Conservation (phyloP, 2,329 filamentous ascomycete genomes). For the Didymella keratinophila region DNA sequence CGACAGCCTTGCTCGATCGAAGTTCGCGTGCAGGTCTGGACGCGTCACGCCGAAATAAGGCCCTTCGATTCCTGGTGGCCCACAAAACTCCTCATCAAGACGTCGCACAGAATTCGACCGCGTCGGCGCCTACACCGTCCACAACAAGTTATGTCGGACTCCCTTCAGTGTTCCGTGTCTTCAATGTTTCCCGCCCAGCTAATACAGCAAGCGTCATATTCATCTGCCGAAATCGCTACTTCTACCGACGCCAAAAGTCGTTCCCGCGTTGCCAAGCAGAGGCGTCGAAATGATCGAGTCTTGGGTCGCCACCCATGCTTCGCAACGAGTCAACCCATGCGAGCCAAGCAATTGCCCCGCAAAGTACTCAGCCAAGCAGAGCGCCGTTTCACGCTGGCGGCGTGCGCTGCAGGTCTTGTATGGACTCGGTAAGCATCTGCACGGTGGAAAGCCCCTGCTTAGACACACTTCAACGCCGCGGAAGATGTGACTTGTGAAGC, state of each 20-base stretch:
- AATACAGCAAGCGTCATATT: slow-evolving; percentile 3
- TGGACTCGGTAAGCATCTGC: slow-evolving; percentile 40
- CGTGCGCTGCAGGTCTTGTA: slow-evolving; percentile 22
- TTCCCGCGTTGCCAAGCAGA: slow-evolving; percentile 30
- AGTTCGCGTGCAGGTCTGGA: neutral
- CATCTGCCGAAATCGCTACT: slow-evolving; percentile 18
- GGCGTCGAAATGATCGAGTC: slow-evolving; percentile 26
- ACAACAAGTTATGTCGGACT: neutral
- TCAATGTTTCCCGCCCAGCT: neutral
- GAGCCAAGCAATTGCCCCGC: slow-evolving; percentile 46
- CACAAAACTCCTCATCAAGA: slow-evolving; percentile 7
- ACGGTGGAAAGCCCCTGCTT: slow-evolving; percentile 23
- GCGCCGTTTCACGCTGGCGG: slow-evolving; percentile 29
- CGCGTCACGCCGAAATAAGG: slow-evolving; percentile 9
- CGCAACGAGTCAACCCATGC: slow-evolving; percentile 31
- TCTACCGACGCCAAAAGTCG: slow-evolving; percentile 5
- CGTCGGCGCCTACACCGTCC: slow-evolving; percentile 2
- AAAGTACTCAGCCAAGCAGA: slow-evolving; percentile 29
- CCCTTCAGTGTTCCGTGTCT: neutral
- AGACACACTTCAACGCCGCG: slow-evolving; percentile 13
- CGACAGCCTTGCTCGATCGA: neutral
- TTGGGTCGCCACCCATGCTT: slow-evolving; percentile 29
- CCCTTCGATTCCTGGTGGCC: slow-evolving; percentile 5
- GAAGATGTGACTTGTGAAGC: slow-evolving; percentile 23
- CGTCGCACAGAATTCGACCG: neutral